These are phyloP conservation scores for Liriodendron chinense DNA, from an alignment of 164 flowering plant species.

Conservation along the genomic window DNA sequence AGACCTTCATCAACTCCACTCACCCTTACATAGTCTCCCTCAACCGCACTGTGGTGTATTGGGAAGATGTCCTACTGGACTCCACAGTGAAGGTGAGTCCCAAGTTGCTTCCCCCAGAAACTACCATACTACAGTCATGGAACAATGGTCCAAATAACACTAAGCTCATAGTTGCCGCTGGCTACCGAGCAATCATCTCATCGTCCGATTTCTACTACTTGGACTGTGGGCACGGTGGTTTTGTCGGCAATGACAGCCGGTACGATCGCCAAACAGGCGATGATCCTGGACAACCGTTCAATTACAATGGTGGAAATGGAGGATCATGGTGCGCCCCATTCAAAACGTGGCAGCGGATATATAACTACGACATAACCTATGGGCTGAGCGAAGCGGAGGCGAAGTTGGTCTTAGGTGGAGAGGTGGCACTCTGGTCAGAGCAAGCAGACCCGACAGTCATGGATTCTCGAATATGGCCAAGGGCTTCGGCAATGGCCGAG, in stretches of 20 bases:
- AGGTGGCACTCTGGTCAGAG: constrained; percentile 95
- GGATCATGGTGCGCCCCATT: constrained; percentile 98
- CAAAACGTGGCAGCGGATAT: constrained; percentile 84
- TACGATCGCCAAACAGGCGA: constrained; percentile 35
- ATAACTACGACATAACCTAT: constrained; percentile 73
- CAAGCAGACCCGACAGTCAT: constrained; percentile 79
- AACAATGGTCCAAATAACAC: constrained; percentile 75
- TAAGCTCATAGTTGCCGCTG: constrained; percentile 57
- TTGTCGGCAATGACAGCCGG: constrained; percentile 67
- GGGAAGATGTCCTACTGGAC: constrained; percentile 86
- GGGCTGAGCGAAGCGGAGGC: constrained; percentile 62
- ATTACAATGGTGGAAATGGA: constrained; percentile 38
- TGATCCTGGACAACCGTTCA: constrained; percentile 20
- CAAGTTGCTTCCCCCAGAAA: constrained; percentile 44
- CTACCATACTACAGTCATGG: constrained; percentile 81
- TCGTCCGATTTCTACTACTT: constrained; percentile 79
- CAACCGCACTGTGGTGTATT: constrained; percentile 67
- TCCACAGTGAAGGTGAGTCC: constrained; percentile 38
- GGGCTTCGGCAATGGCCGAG: constrained; percentile 86
- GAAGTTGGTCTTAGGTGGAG: constrained; percentile 77
- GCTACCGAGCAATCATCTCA: constrained; percentile 78
- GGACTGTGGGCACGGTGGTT: constrained; percentile 91
- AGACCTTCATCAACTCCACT: constrained; percentile 64
- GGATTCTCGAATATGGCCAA: constrained; percentile 79
- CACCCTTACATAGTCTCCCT: constrained; percentile 59